These are phyloP conservation scores for Hypoxylon fragiforme DNA, from an alignment of 495 filamentous ascomycete species.

Conservation along the genomic window DNA sequence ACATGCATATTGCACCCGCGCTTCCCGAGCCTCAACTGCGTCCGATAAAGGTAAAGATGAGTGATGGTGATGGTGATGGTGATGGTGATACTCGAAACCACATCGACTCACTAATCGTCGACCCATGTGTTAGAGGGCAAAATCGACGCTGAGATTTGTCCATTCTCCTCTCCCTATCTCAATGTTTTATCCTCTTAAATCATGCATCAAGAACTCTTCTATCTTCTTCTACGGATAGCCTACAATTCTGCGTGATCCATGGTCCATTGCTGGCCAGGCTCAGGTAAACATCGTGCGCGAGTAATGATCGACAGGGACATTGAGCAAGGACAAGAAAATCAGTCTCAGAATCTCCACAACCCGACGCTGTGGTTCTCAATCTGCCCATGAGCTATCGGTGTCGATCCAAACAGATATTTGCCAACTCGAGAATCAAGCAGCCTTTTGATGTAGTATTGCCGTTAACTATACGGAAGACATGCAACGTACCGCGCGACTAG, in stretches of 20 bases:
- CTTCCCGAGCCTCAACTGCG: conserved; percentile 16
- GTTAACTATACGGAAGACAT: too few species aligned
- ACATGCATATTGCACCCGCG: conserved; percentile 20
- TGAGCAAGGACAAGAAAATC: conserved; percentile 24
- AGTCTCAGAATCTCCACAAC: conserved; percentile 17
- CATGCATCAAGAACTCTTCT: neutral
- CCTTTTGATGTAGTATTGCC: too few species aligned
- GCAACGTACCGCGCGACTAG: too few species aligned
- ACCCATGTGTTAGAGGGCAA: too few species aligned
- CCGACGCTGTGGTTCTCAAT: conserved; percentile 15
- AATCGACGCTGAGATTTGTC: too few species aligned
- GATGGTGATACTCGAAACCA: neutral
- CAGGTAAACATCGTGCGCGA: conserved; percentile 10
- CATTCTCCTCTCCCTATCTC: too few species aligned
- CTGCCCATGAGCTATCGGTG: conserved; percentile 6
- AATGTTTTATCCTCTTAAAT: too few species aligned
- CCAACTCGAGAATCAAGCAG: too few species aligned
- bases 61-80: conserved; percentile 5
- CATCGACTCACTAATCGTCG: neutral
- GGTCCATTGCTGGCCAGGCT: neutral
- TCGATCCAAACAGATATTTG: conserved; percentile 26
- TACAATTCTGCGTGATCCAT: neutral
- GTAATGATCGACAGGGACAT: conserved; percentile 34
- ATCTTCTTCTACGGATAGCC: neutral
- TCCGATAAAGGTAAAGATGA: neutral